Evolutionary conservation across 352 stramenopile species (phyloP).

Genomic region (Saprolegnia parasitica): DNA sequence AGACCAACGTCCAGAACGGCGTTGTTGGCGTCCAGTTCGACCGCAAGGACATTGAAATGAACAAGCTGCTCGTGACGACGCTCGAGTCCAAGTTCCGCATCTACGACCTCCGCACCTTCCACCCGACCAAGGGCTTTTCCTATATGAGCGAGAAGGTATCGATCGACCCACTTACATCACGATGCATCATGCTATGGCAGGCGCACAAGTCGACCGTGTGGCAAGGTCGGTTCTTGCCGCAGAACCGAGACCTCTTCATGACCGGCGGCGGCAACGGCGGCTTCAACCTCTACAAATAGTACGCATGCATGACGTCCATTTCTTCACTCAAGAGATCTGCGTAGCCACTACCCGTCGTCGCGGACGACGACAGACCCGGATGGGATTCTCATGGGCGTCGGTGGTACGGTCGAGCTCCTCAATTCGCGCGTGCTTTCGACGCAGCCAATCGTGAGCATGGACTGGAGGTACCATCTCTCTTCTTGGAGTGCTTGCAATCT

Average conservation of each 20-base stretch:
- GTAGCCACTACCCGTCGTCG: slow-evolving; percentile 73
- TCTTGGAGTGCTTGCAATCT: slow-evolving; percentile 6
- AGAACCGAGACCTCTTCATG: slow-evolving; percentile 96
- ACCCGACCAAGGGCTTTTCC: slow-evolving; percentile 89
- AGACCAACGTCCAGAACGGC: slow-evolving; percentile 95
- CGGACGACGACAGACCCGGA: slow-evolving; percentile 84
- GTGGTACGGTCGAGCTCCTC: slow-evolving; percentile 90
- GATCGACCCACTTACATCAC: no score
- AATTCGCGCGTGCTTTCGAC: slow-evolving; percentile 95
- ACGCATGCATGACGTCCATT: slow-evolving; percentile 45
- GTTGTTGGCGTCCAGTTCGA: slow-evolving; percentile 96
- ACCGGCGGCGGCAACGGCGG: slow-evolving; percentile 94
- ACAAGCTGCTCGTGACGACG: slow-evolving; percentile 94
- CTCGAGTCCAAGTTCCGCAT: slow-evolving; percentile 94
- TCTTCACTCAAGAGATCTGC: slow-evolving; percentile 31
- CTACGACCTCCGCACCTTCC: slow-evolving; percentile 92
- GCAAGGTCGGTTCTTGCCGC: slow-evolving; percentile 90
- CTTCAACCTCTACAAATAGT: slow-evolving; percentile 98
- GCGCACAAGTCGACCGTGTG: slow-evolving; percentile 95
- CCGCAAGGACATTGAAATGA: slow-evolving; percentile 97
- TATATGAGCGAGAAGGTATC: slow-evolving; percentile 86
- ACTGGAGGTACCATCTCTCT: slow-evolving; percentile 81
- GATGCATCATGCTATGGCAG: no score
- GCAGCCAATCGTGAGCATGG: slow-evolving; percentile 94
- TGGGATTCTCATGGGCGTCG: slow-evolving; percentile 79